phyloP scores from a whole-genome alignment of 495 filamentous ascomycete genomes.

The Penicillium coffeae region DNA sequence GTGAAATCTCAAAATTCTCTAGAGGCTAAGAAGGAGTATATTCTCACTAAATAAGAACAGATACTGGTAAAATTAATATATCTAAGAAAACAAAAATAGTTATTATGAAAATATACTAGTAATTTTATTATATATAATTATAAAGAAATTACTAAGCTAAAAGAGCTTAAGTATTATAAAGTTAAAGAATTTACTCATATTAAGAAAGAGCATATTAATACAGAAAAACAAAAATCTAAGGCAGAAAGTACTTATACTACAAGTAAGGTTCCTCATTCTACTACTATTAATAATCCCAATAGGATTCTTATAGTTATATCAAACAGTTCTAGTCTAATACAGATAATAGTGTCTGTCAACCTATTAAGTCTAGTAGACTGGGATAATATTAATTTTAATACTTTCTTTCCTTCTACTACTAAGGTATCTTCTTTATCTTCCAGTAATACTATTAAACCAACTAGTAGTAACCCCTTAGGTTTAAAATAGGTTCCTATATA shows the following conservation, averaged over 20 bases:
- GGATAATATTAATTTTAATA: background rate
- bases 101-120: background rate
- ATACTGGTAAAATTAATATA: background rate
- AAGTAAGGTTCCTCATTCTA: background rate
- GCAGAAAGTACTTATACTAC: background rate
- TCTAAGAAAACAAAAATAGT: background rate
- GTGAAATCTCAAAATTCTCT: background rate
- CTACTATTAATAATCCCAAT: background rate
- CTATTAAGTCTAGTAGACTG: background rate
- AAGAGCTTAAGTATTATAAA: background rate
- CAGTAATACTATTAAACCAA: conserved; percentile 3
- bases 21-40: background rate
- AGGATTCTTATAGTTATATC: background rate
- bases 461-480: conserved; percentile 7
- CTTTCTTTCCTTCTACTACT: background rate
- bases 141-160: background rate
- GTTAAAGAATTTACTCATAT: background rate
- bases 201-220: background rate
- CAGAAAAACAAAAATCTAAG: background rate
- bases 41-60: background rate
- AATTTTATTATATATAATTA: background rate
- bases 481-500: conserved; percentile 14
- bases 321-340: background rate
- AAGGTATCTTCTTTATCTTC: background rate
- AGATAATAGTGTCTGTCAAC: background rate